Evolutionary conservation across 2,329 filamentous ascomycete genomes (phyloP).

Genomic region (Thermochaetoides dissita): DNA sequence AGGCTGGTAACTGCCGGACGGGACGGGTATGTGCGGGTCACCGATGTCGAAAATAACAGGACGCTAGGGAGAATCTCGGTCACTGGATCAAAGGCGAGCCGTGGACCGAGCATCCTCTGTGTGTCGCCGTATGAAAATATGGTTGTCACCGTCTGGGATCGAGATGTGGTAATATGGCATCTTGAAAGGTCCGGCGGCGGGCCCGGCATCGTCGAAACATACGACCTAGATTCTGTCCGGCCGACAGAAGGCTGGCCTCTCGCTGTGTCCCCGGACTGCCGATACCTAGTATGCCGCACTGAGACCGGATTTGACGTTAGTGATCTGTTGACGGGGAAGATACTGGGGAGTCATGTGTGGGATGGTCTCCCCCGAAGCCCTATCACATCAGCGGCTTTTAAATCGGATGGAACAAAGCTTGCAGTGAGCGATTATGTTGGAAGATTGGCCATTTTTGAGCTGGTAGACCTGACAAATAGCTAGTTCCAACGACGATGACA

Average conservation of each 20-base stretch:
- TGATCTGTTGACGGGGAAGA: conserved; percentile 22
- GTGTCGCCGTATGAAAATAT: conserved; percentile 22
- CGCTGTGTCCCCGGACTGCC: conserved; percentile 24
- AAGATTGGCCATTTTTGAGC: conserved; percentile 7
- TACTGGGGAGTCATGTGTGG: conserved; percentile 18
- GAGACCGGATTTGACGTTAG: conserved; percentile 29
- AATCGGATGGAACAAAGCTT: conserved; percentile 18
- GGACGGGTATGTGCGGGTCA: conserved; percentile 26
- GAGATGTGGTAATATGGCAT: conserved; percentile 25
- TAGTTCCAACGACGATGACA: no score
- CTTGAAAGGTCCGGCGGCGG: conserved; percentile 8
- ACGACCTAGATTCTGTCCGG: conserved; percentile 23
- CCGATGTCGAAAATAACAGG: conserved; percentile 18
- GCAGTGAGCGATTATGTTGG: conserved; percentile 18
- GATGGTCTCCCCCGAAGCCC: conserved; percentile 9
- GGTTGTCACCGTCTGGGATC: conserved; percentile 26
- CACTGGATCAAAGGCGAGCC: conserved; percentile 12
- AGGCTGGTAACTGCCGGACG: conserved; percentile 23
- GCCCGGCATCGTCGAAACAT: conserved; percentile 21
- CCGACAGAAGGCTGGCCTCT: conserved; percentile 27
- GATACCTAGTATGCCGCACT: conserved; percentile 25
- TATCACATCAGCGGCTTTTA: conserved; percentile 25
- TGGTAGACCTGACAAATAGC: neutral
- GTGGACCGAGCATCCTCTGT: conserved; percentile 18
- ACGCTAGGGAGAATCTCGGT: conserved; percentile 25